A percentile compares a stretch with the other conserved stretches of the same genome.
phyloP scores from a whole-genome alignment of 176 grass and related monocot species.

The Bromus sterilis region DNA sequence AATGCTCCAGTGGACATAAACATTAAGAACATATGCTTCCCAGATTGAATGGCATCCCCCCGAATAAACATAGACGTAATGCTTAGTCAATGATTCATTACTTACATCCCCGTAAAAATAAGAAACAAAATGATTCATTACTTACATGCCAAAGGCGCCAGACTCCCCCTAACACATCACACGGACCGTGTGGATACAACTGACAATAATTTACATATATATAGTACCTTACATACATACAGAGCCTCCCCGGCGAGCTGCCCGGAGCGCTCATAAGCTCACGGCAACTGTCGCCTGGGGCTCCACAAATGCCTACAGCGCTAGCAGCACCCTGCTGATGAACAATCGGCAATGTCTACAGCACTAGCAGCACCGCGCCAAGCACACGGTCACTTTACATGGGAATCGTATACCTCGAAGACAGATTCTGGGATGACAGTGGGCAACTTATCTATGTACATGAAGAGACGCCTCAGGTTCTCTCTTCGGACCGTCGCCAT shows the following conservation, averaged over 20 bases:
- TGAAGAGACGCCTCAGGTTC: conserved; percentile 65
- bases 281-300: background rate
- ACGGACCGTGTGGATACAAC: background rate
- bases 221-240: background rate
- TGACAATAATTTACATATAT: conserved; percentile 21
- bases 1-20: background rate
- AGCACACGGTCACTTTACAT: conserved; percentile 55
- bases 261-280: background rate
- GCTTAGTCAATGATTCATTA: background rate
- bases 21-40: background rate
- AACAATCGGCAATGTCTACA: background rate
- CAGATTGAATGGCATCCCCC: background rate
- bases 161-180: background rate
- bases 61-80: background rate
- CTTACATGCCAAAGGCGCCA: conserved; percentile 2
- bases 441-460: conserved; percentile 90
- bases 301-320: conserved; percentile 10
- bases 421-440: conserved; percentile 64
- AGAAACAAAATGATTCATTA: background rate
- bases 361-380: background rate
- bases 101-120: background rate
- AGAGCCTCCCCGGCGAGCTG: conserved; percentile 19
- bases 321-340: background rate
- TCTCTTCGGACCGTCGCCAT: conserved; percentile 55
- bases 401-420: conserved; percentile 57